Percentiles rank a stretch among this genome's conserved stretches.
These are phyloP conservation scores for Monotropa hypopitys DNA, from an alignment of 179 eudicot genomes.

Conservation along the genomic window DNA sequence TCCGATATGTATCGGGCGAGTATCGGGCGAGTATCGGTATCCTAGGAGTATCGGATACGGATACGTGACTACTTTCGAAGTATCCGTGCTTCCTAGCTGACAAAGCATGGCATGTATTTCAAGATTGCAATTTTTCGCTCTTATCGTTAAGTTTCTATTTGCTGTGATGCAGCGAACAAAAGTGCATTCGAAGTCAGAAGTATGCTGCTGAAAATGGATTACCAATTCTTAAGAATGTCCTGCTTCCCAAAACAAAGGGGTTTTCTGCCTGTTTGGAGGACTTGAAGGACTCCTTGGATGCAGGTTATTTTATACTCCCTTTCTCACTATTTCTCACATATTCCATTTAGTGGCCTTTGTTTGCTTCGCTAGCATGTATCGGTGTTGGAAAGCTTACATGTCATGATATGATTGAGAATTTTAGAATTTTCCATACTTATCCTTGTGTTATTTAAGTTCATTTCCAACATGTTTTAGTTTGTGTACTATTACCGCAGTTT, in stretches of 20 bases:
- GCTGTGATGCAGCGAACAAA: conserved; percentile 48
- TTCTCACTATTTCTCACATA: background rate
- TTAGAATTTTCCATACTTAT: background rate
- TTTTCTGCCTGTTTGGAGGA: conserved; percentile 61
- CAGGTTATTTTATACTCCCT: conserved; percentile 40
- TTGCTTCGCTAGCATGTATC: background rate
- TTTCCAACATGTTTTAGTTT: background rate
- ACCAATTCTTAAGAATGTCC: conserved; percentile 60
- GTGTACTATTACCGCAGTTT: conserved; percentile 39
- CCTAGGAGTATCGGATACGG: too few species aligned
- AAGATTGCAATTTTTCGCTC: background rate
- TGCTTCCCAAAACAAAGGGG: conserved; percentile 87
- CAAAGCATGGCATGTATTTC: background rate
- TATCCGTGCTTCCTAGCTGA: too few species aligned
- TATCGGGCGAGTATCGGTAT: too few species aligned
- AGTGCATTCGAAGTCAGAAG: conserved; percentile 59
- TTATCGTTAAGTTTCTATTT: background rate
- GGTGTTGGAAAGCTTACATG: background rate
- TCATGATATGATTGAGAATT: background rate
- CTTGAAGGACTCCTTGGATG: conserved; percentile 64
- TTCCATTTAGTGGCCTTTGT: background rate
- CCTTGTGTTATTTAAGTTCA: background rate
- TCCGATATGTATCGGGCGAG: too few species aligned
- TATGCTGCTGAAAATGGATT: conserved; percentile 68
- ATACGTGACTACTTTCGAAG: too few species aligned